Evolutionary conservation across 2,329 filamentous ascomycete species (phyloP), one percentile per base, ranked within the genome.

Genomic region (Xylariaceae sp.): DNA sequence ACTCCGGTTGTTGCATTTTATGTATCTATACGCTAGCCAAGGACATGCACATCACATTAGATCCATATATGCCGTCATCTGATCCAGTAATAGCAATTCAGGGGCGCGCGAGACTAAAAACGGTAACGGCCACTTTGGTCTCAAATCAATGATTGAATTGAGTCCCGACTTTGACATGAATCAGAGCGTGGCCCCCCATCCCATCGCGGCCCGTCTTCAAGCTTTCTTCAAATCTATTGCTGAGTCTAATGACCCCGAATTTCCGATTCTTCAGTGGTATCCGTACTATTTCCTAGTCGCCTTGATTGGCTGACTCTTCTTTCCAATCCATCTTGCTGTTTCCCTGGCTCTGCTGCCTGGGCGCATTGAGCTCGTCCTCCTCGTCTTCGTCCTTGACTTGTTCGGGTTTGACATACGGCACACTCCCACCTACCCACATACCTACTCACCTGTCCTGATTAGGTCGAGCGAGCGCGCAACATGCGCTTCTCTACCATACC

Each of bases 401-500:
- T 30, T 8, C 27, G 29, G 29, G 32, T 36, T n/a, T 15, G 6
- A 6, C 13, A 13, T n/a, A 13, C 5, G 7, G 7, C 32, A 16
- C n/a, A 36, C 32, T 36, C n/a, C 32, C 32, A 36, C 32, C 32
- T 36, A 15, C n/a, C 20, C 32, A 15, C 32, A 16, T 32, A 8
- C n/a, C n/a, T 30, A 30, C n/a, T 30, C 29, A 30, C n/a, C 29
- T n/a, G 29, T 8, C 29, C 8, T n/a, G n/a, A 8, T 30, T 30
- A 30, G 8, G 29, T 30, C 29, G 29, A n/a, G n/a, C n/a, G n/a
- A n/a, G n/a, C n/a, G n/a, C 41, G 16, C 42, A 52, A 46, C 36
- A 70, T 69, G 67, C 67, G 64, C 51, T 62, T 65, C 57, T 36
- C 55, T 35, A 49, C 57, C 18, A 65, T 64, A 59, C 60, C 57